These are phyloP conservation scores for Tripterygium wilfordii DNA, from an alignment of 177 flowering plant genomes.

Conservation along the genomic window DNA sequence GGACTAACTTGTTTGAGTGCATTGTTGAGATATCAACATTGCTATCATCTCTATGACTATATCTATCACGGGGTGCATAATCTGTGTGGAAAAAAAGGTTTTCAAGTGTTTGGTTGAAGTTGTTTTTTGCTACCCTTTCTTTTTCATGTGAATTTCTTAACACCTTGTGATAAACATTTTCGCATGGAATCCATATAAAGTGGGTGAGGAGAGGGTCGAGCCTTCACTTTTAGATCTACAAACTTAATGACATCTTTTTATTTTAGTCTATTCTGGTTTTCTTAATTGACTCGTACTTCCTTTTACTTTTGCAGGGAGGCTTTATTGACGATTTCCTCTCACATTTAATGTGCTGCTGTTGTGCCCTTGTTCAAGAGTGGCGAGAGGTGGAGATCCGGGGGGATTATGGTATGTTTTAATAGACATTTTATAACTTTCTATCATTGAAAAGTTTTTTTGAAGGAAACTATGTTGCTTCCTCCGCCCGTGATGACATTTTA, in stretches of 20 bases:
- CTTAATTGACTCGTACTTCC: neutral
- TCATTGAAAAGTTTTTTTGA: neutral
- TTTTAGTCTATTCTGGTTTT: neutral
- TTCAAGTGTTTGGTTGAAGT: neutral
- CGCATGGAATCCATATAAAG: no score
- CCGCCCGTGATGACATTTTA: neutral
- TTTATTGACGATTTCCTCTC: slow-evolving; percentile 39
- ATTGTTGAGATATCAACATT: no score
- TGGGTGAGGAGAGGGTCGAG: no score
- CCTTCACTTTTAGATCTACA: no score
- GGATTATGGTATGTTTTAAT: slow-evolving; percentile 15
- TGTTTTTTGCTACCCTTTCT: no score
- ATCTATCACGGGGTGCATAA: no score
- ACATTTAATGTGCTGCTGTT: slow-evolving; percentile 48
- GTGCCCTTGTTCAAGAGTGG: slow-evolving; percentile 47
- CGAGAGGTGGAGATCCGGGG: slow-evolving; percentile 33
- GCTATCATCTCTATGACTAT: neutral
- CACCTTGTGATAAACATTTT: no score
- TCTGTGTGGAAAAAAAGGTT: no score
- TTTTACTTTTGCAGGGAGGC: slow-evolving; percentile 33
- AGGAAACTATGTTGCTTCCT: neutral
- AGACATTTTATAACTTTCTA: no score
- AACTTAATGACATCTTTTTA: no score
- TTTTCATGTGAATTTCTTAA: no score
- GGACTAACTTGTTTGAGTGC: no score